A percentile compares a stretch with the other conserved stretches of the same genome.
These are phyloP conservation scores for Volvox africanus DNA, from an alignment of 139 green algal genomes.

Conservation along the genomic window DNA sequence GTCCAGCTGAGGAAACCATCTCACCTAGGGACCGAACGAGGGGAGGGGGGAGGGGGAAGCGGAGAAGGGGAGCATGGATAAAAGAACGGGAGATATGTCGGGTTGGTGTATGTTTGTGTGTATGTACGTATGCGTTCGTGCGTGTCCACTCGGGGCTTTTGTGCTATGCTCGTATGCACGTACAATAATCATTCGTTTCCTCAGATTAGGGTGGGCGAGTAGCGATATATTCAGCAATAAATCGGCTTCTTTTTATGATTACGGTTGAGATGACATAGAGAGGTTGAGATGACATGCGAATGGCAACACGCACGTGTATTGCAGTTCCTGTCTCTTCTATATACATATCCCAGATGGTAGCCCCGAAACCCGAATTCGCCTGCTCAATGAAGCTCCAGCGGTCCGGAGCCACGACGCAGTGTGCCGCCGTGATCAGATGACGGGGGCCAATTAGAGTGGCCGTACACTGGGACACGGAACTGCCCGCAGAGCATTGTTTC, in stretches of 20 bases:
- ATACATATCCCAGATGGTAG: background rate
- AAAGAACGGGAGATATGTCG: background rate
- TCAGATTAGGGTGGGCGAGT: too few species aligned
- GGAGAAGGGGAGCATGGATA: background rate
- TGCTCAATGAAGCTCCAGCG: conserved; percentile 39
- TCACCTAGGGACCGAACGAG: background rate
- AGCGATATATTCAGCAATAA: too few species aligned
- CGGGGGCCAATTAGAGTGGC: conserved; percentile 39
- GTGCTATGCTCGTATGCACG: too few species aligned
- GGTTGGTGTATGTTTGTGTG: background rate
- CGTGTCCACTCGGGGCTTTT: too few species aligned
- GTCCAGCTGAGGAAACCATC: conserved; percentile 20
- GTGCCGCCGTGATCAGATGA: conserved; percentile 38
- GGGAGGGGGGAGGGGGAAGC: background rate
- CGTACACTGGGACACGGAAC: conserved; percentile 33
- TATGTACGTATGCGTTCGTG: background rate
- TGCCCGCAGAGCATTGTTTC: background rate
- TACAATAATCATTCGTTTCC: too few species aligned
- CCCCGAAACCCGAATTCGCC: background rate
- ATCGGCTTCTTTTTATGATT: too few species aligned
- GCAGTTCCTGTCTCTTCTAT: background rate
- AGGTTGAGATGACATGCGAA: too few species aligned
- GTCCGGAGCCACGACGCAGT: conserved; percentile 47
- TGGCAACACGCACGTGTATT: too few species aligned
- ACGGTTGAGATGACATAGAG: too few species aligned